Conservation (phyloP, 1,284 basidiomycete species). For the Acaromyces ingoldii region DNA sequence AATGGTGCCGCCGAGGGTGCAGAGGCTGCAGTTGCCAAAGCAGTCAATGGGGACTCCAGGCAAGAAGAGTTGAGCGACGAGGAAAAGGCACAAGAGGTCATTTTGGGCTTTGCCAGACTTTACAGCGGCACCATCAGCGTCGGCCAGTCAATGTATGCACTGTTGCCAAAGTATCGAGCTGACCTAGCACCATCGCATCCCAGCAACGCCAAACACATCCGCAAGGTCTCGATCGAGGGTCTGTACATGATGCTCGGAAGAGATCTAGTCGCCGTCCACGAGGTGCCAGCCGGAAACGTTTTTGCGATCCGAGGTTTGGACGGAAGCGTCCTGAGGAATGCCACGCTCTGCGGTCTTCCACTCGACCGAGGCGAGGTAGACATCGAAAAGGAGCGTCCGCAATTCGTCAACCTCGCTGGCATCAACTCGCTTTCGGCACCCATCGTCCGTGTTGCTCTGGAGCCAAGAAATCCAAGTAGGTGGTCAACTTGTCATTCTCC, state of each 20-base stretch:
- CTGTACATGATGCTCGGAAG: constrained; percentile 98
- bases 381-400: constrained; percentile 12
- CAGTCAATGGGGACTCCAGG: background rate
- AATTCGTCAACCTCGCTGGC: constrained; percentile 44
- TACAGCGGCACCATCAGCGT: constrained; percentile 79
- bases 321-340: constrained; percentile 82
- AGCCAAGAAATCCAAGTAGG: constrained; percentile 69
- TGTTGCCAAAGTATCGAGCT: constrained; percentile 86
- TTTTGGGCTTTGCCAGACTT: constrained; percentile 78
- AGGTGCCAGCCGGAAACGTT: constrained; percentile 88
- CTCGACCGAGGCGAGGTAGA: constrained; percentile 12
- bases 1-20: constrained; percentile 26
- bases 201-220: constrained; percentile 60
- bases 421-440: constrained; percentile 58
- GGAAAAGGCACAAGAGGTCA: constrained; percentile 29
- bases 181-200: constrained; percentile 64
- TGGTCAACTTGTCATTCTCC: background rate
- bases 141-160: constrained; percentile 60
- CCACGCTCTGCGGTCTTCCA: constrained; percentile 70
- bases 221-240: constrained; percentile 64
- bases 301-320: constrained; percentile 89
- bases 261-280: constrained; percentile 76
- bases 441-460: constrained; percentile 91
- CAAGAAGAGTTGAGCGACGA: constrained; percentile 12
- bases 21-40: background rate